Conservation (phyloP, 2,329 filamentous ascomycete species). For the Xylaria arbuscula region DNA sequence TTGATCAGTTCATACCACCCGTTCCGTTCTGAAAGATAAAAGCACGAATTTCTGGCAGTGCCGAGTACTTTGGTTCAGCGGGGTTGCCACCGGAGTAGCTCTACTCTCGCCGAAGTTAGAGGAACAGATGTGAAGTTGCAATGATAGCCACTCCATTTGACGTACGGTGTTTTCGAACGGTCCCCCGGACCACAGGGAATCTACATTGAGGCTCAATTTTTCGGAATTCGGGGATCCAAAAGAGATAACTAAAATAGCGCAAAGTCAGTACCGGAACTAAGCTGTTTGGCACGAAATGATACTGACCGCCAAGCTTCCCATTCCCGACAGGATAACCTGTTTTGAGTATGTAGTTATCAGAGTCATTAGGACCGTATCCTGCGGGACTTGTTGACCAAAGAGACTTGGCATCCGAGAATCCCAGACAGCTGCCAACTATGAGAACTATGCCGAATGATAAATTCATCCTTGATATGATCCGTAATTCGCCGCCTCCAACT, state of each 20-base stretch:
- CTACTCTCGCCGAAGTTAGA: slow-evolving; percentile 15
- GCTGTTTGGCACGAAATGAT: neutral
- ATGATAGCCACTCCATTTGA: neutral
- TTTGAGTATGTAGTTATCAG: slow-evolving; percentile 47
- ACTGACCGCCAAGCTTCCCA: slow-evolving; percentile 57
- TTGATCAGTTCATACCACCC: slow-evolving; percentile 51
- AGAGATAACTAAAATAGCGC: slow-evolving; percentile 50
- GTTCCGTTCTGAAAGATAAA: slow-evolving; percentile 62
- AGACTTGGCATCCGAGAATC: slow-evolving; percentile 28
- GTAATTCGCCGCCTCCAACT: neutral
- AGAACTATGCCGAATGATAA: neutral
- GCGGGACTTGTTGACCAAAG: slow-evolving; percentile 41
- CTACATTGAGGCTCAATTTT: slow-evolving; percentile 59
- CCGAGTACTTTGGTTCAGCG: slow-evolving; percentile 47
- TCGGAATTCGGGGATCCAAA: slow-evolving; percentile 58
- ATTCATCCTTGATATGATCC: slow-evolving; percentile 23
- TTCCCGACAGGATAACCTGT: slow-evolving; percentile 61
- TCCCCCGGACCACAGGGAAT: slow-evolving; percentile 63
- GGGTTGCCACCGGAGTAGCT: slow-evolving; percentile 61
- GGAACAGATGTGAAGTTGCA: neutral
- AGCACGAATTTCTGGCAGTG: slow-evolving; percentile 57
- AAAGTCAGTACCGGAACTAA: slow-evolving; percentile 18
- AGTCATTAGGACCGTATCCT: slow-evolving; percentile 34
- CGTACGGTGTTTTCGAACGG: slow-evolving; percentile 58
- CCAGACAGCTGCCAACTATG: slow-evolving; percentile 3